phyloP scores from a whole-genome alignment of 257 asterid species.

The Salvia hispanica region DNA sequence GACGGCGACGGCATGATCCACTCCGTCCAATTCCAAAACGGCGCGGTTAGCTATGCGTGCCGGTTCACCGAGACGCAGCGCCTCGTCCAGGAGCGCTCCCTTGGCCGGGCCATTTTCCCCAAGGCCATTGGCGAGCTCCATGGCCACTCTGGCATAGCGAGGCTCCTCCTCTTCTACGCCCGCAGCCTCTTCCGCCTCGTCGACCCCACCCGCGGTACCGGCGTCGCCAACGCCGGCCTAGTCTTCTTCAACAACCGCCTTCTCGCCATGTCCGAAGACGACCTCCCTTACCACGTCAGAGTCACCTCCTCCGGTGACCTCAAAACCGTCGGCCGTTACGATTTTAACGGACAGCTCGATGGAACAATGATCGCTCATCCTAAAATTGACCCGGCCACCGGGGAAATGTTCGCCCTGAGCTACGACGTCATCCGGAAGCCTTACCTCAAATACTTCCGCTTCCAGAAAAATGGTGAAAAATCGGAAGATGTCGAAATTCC shows the following conservation, averaged over 20 bases:
- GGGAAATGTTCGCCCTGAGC: conserved; percentile 87
- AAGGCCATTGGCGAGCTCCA: conserved; percentile 96
- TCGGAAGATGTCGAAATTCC: conserved; percentile 86
- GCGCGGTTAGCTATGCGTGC: conserved; percentile 74
- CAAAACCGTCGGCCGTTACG: conserved; percentile 64
- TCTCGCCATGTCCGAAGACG: conserved; percentile 96
- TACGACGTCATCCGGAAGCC: conserved; percentile 92
- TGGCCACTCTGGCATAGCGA: conserved; percentile 89
- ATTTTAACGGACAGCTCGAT: conserved; percentile 54
- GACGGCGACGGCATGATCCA: conserved; percentile 99
- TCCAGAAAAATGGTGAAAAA: conserved; percentile 59
- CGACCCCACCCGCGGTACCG: conserved; percentile 74
- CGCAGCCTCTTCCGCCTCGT: conserved; percentile 73
- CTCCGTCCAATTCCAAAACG: conserved; percentile 66
- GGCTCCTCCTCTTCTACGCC: conserved; percentile 79
- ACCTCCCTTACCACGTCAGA: conserved; percentile 78
- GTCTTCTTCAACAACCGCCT: conserved; percentile 76
- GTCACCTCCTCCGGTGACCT: conserved; percentile 71
- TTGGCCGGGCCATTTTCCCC: conserved; percentile 89
- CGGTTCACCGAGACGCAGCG: conserved; percentile 87
- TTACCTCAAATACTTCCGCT: conserved; percentile 73
- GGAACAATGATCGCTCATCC: conserved; percentile 99
- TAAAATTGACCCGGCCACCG: conserved; percentile 80
- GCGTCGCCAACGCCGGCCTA: conserved; percentile 96
- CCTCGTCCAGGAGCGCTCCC: conserved; percentile 60